phyloP scores from a whole-genome alignment of 2,329 filamentous ascomycete genomes.

The Talaromyces marneffei region DNA sequence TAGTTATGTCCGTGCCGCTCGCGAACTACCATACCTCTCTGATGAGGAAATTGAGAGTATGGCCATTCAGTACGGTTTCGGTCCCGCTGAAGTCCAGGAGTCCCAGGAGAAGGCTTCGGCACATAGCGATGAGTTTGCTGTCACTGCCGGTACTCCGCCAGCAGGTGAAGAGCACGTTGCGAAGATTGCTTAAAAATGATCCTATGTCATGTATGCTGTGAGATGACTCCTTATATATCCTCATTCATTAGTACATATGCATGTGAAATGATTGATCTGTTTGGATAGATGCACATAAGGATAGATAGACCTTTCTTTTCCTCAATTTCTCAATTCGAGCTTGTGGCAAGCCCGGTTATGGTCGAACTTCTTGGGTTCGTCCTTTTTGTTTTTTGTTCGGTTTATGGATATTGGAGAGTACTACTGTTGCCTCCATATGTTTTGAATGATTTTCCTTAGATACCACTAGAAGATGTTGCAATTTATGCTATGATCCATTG shows the following conservation, averaged over 20 bases:
- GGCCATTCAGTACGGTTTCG: conserved; percentile 15
- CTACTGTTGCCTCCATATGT: background rate
- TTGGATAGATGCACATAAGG: conserved; percentile 5
- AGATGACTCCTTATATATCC: background rate
- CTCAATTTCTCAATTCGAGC: background rate
- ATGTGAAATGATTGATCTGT: background rate
- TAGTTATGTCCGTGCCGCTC: conserved; percentile 20
- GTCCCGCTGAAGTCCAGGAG: background rate
- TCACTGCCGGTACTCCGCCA: background rate
- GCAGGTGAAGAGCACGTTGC: background rate
- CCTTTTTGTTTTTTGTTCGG: background rate
- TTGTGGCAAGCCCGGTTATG: background rate
- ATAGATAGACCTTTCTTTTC: background rate
- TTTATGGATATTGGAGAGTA: background rate
- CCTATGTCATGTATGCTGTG: background rate
- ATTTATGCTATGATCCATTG: background rate
- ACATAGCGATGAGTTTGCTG: background rate
- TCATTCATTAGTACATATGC: background rate
- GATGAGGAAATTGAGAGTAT: conserved; percentile 13
- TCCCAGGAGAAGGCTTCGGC: conserved; percentile 4
- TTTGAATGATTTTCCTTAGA: background rate
- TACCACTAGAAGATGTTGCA: background rate
- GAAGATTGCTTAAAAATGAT: background rate
- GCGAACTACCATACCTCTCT: conserved; percentile 19
- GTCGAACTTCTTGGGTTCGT: background rate